Conservation (phyloP, 2,329 filamentous ascomycete genomes). For the Tolypocladium sp. region DNA sequence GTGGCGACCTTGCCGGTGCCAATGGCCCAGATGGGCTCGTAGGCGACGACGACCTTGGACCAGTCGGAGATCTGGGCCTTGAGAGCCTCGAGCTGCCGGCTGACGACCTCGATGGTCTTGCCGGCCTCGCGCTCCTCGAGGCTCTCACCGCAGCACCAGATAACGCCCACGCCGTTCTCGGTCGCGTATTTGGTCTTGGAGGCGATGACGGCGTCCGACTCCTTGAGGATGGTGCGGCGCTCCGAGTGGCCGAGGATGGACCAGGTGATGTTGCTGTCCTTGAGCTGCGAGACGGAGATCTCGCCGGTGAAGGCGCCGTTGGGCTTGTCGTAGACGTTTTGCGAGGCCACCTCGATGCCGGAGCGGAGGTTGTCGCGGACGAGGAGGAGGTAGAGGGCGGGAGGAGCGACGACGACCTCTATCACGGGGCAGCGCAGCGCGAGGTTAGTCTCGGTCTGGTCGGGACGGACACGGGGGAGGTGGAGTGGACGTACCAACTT, state of each 20-base stretch:
- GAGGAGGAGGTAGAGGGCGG: slow-evolving; percentile 81
- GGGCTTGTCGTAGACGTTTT: slow-evolving; percentile 97
- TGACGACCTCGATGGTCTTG: slow-evolving; percentile 81
- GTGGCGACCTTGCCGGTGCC: slow-evolving; percentile 91
- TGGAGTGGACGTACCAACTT: slow-evolving; percentile 49
- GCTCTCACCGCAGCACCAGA: slow-evolving; percentile 95
- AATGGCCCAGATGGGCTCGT: slow-evolving; percentile 96
- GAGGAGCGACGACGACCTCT: slow-evolving; percentile 94
- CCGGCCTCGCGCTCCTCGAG: slow-evolving; percentile 82
- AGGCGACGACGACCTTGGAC: slow-evolving; percentile 91
- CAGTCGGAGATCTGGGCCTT: slow-evolving; percentile 73
- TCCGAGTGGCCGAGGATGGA: slow-evolving; percentile 90
- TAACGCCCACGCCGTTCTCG: slow-evolving; percentile 79
- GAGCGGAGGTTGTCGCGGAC: slow-evolving; percentile 69
- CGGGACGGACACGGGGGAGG: background rate
- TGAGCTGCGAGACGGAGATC: slow-evolving; percentile 85
- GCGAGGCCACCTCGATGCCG: slow-evolving; percentile 77
- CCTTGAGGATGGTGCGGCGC: slow-evolving; percentile 80
- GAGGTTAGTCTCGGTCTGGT: slow-evolving; percentile 4
- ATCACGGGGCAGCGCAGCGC: slow-evolving; percentile 4
- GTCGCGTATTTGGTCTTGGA: slow-evolving; percentile 91
- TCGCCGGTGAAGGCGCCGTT: slow-evolving; percentile 96
- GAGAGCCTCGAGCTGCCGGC: slow-evolving; percentile 75
- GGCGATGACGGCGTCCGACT: slow-evolving; percentile 78
- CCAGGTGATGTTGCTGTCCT: slow-evolving; percentile 84